These are phyloP conservation scores for Auxenochlorella protothecoides DNA, from an alignment of 139 green algal genomes.

Conservation along the genomic window DNA sequence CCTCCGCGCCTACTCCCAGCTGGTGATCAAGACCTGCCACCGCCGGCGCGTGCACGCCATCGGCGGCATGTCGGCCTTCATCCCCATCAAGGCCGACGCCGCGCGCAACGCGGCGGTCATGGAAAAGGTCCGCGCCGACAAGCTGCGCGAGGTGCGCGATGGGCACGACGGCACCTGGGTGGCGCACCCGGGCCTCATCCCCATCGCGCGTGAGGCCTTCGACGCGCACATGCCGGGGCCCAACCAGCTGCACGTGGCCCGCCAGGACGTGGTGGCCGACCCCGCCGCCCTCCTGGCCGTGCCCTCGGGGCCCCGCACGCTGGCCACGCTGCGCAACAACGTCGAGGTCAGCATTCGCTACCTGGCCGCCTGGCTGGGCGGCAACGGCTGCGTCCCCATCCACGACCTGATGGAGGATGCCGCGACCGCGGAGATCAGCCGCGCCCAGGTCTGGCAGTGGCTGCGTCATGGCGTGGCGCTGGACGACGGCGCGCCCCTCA, in stretches of 20 bases:
- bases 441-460: constrained; percentile 73
- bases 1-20: constrained; percentile 69
- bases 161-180: constrained; percentile 83
- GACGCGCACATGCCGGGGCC: constrained; percentile 60
- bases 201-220: constrained; percentile 33
- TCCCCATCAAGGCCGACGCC: constrained; percentile 74
- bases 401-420: constrained; percentile 89
- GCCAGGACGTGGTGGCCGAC: constrained; percentile 46
- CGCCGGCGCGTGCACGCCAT: constrained; percentile 73
- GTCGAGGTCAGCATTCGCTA: constrained; percentile 51
- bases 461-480: constrained; percentile 52
- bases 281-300: constrained; percentile 14
- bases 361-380: constrained; percentile 75
- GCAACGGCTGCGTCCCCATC: constrained; percentile 75
- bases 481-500: constrained; percentile 48
- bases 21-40: constrained; percentile 86
- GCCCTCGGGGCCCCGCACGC: constrained; percentile 31
- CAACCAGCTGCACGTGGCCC: constrained; percentile 56
- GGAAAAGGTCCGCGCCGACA: constrained; percentile 62
- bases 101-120: constrained; percentile 44
- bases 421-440: constrained; percentile 78
- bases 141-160: constrained; percentile 69
- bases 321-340: constrained; percentile 19
- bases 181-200: constrained; percentile 66
- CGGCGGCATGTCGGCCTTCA: constrained; percentile 79